Percentiles rank a stretch among this genome's conserved stretches.
phyloP scores from a whole-genome alignment of 768 basidiomycete genomes.

The Tricholoma flavovirens region DNA sequence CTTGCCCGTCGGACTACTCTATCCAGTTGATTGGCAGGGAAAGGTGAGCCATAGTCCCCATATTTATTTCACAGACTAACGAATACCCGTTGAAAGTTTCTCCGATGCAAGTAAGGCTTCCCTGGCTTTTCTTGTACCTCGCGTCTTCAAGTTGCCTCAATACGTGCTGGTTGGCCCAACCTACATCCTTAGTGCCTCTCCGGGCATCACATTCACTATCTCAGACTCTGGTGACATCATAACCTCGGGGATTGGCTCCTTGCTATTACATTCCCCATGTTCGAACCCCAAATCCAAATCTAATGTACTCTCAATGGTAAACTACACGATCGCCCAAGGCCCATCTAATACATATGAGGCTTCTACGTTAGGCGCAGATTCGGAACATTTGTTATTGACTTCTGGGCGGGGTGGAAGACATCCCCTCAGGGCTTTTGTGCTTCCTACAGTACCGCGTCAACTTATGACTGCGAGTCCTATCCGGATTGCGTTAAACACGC shows the following conservation, averaged over 20 bases:
- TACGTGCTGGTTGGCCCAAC: slow-evolving; percentile 19
- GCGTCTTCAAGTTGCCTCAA: slow-evolving; percentile 3
- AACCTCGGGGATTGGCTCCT: slow-evolving; percentile 23
- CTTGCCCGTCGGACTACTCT: slow-evolving; percentile 17
- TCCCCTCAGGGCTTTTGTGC: neutral
- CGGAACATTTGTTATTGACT: neutral
- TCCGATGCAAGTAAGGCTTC: slow-evolving; percentile 19
- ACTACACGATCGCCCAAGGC: slow-evolving; percentile 11
- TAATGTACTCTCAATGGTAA: slow-evolving; percentile 11
- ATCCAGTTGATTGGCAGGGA: slow-evolving; percentile 16
- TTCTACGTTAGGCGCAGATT: neutral
- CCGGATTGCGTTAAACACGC: slow-evolving; percentile 1
- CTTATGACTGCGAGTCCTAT: neutral
- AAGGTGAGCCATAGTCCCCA: slow-evolving; percentile 14
- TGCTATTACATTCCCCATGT: slow-evolving; percentile 21
- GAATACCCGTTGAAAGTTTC: slow-evolving; percentile 4
- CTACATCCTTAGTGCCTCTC: slow-evolving; percentile 26
- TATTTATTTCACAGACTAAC: neutral
- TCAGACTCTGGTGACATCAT: slow-evolving; percentile 19
- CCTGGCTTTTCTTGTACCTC: slow-evolving; percentile 29
- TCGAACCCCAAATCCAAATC: slow-evolving; percentile 5
- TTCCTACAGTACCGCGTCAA: neutral
- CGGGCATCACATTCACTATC: slow-evolving; percentile 21
- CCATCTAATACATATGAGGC: neutral
- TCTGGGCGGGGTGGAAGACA: neutral